Conservation (phyloP, 23 red algal species). For the Chondrus crispus region DNA sequence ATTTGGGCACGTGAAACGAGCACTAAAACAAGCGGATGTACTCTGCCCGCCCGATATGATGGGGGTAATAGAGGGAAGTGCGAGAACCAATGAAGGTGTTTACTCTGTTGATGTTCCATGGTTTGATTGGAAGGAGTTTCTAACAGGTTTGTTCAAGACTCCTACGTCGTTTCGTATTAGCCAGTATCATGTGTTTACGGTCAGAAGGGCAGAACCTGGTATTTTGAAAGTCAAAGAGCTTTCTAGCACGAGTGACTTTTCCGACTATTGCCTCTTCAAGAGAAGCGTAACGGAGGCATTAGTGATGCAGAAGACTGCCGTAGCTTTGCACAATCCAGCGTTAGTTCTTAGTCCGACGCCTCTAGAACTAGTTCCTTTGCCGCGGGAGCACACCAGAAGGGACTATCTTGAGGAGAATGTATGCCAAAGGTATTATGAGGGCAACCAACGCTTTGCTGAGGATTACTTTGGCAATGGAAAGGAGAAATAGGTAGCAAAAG, state of each 20-base stretch:
- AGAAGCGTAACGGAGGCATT: background rate
- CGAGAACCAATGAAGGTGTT: background rate
- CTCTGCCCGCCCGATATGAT: background rate
- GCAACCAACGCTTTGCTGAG: background rate
- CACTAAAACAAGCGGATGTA: background rate
- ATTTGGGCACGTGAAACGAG: background rate
- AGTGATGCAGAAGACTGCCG: background rate
- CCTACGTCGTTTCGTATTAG: background rate
- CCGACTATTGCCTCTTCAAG: background rate
- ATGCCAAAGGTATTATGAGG: background rate
- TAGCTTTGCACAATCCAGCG: background rate
- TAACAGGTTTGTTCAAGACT: background rate
- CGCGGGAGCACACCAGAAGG: background rate
- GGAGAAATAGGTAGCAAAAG: too few relatives aligned
- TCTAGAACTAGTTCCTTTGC: background rate
- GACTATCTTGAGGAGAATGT: constrained; percentile 1
- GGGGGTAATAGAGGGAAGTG: background rate
- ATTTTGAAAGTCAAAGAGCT: background rate
- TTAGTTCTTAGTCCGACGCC: background rate
- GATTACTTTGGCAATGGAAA: background rate
- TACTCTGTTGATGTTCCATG: background rate
- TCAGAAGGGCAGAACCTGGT: background rate
- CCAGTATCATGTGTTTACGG: constrained; percentile 23
- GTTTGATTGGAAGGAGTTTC: constrained; percentile 7
- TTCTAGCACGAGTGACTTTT: background rate